A percentile compares a stretch with the other conserved stretches of the same genome.
Conservation (phyloP, 306 rosid species). For the Cicer yamashitae region DNA sequence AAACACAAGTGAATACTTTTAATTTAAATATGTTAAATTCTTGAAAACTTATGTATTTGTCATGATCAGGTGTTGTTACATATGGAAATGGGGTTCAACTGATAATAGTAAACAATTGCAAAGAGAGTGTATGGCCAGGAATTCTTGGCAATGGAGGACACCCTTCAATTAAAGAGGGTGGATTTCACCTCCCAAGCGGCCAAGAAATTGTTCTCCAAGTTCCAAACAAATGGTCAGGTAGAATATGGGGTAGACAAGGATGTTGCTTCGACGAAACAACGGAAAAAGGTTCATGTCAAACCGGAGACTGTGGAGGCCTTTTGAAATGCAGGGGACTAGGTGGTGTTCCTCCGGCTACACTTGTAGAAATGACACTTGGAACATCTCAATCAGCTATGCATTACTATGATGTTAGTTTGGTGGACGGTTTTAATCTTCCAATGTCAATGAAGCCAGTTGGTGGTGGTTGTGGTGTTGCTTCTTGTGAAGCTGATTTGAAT, state of each 20-base stretch:
- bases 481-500: constrained; percentile 66
- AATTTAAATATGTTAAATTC: neutral
- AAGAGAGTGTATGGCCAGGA: constrained; percentile 78
- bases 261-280: constrained; percentile 57
- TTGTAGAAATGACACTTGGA: constrained; percentile 70
- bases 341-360: constrained; percentile 72
- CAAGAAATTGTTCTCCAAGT: constrained; percentile 52
- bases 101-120: constrained; percentile 71
- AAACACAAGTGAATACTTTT: neutral
- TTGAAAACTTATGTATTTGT: neutral
- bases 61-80: neutral
- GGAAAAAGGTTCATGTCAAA: constrained; percentile 61
- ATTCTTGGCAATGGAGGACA: constrained; percentile 64
- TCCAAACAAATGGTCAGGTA: constrained; percentile 71
- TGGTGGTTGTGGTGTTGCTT: constrained; percentile 59
- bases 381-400: constrained; percentile 60
- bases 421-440: constrained; percentile 76
- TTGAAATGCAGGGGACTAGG: constrained; percentile 65
- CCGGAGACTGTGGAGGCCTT: constrained; percentile 71
- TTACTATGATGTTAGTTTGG: constrained; percentile 76
- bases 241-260: constrained; percentile 84
- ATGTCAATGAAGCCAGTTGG: constrained; percentile 59
- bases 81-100: constrained; percentile 62
- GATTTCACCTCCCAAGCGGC: constrained; percentile 67
- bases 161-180: constrained; percentile 60